Evolutionary conservation across 768 basidiomycete species (phyloP).

Genomic region (Fibroporia radiculosa): DNA sequence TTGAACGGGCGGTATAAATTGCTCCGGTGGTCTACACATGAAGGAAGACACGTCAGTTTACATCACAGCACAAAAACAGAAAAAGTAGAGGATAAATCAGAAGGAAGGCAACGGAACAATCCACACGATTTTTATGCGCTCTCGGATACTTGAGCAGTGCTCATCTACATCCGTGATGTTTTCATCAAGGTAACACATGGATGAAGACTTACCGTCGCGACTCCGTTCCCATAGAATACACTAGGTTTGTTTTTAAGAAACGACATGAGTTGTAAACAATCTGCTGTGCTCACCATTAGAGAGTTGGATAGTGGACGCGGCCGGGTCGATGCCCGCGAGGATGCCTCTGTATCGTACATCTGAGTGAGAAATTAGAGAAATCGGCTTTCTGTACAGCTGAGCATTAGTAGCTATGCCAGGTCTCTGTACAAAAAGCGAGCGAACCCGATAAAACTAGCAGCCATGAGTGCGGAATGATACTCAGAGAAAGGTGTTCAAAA

Average conservation of each 20-base stretch:
- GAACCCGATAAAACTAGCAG: constrained; percentile 71
- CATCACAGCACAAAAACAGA: neutral
- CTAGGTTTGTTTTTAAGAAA: too few species aligned
- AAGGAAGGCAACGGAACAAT: constrained; percentile 63
- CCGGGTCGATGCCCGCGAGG: constrained; percentile 79
- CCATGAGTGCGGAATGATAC: constrained; percentile 35
- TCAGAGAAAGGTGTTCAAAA: neutral
- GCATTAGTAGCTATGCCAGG: constrained; percentile 10
- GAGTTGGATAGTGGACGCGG: constrained; percentile 79
- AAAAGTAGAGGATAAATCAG: constrained; percentile 27
- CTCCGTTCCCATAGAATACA: constrained; percentile 88
- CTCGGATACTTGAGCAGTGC: constrained; percentile 29
- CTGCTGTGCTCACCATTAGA: constrained; percentile 59
- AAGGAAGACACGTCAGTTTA: constrained; percentile 19
- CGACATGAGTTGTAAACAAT: neutral
- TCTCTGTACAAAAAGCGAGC: constrained; percentile 11
- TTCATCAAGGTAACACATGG: constrained; percentile 24
- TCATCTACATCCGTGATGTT: constrained; percentile 33
- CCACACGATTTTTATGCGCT: constrained; percentile 44
- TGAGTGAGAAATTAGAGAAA: constrained; percentile 84
- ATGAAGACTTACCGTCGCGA: constrained; percentile 53
- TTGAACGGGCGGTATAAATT: constrained; percentile 78
- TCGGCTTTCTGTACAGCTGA: constrained; percentile 57
- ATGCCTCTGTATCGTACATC: constrained; percentile 89
- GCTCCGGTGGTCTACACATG: constrained; percentile 48